Evolutionary conservation across 108 stramenopile species (phyloP).

Genomic region (Asterionellopsis glacialis): DNA sequence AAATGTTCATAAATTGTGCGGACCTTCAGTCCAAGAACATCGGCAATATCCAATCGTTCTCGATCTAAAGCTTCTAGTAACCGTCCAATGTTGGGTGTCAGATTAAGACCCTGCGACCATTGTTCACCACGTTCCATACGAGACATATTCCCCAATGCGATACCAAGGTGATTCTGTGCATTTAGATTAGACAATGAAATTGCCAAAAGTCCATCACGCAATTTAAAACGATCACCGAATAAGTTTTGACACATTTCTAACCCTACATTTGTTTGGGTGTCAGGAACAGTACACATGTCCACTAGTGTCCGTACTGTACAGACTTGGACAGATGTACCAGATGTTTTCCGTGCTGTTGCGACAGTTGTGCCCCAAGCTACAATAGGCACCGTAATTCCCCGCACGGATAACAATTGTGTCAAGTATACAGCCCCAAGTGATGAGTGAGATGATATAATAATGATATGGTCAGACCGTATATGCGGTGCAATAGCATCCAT

Average conservation of each 20-base stretch:
- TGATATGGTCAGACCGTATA: conserved; percentile 29
- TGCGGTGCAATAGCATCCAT: conserved; percentile 51
- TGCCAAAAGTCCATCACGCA: conserved; percentile 50
- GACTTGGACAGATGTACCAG: conserved; percentile 40
- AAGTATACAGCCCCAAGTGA: conserved; percentile 64
- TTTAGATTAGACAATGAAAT: conserved; percentile 66
- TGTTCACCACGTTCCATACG: conserved; percentile 65
- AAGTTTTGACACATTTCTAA: conserved; percentile 25
- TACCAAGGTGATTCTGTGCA: conserved; percentile 65
- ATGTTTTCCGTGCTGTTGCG: conserved; percentile 51
- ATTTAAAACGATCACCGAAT: conserved; percentile 41
- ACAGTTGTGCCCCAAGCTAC: conserved; percentile 66
- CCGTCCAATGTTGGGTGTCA: conserved; percentile 55
- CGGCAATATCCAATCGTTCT: conserved; percentile 57
- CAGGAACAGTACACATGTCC: conserved; percentile 53
- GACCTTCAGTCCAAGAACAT: conserved; percentile 37
- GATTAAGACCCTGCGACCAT: conserved; percentile 60
- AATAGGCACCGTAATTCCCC: conserved; percentile 29
- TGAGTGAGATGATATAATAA: conserved; percentile 64
- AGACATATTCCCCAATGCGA: conserved; percentile 58
- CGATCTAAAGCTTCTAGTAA: conserved; percentile 54
- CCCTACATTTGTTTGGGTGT: conserved; percentile 1
- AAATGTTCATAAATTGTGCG: conserved; percentile 61
- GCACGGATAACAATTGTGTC: conserved; percentile 30
- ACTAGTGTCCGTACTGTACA: conserved; percentile 47